Conservation (phyloP, 208 protist species). For the Tritrichomonas musculus region DNA sequence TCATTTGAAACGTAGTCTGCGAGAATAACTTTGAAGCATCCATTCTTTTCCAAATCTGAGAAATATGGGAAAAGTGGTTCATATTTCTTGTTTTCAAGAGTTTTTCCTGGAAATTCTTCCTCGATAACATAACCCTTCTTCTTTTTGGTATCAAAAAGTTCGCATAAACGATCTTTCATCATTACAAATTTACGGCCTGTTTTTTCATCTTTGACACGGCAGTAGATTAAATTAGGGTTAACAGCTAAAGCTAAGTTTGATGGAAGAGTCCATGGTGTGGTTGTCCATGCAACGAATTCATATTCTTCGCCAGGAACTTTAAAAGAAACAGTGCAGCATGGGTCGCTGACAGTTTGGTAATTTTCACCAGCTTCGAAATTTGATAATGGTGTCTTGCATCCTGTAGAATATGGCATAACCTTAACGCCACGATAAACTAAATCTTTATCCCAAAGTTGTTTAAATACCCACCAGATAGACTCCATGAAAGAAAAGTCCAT, state of each 20-base stretch:
- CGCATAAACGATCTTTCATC: conserved; percentile 45
- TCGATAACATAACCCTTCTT: conserved; percentile 61
- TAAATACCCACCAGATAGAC: conserved; percentile 99
- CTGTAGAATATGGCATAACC: conserved; percentile 56
- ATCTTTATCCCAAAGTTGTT: conserved; percentile 85
- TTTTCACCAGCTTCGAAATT: conserved; percentile 98
- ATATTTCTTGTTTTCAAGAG: conserved; percentile 79
- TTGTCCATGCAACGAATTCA: conserved; percentile 97
- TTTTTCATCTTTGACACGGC: conserved; percentile 41
- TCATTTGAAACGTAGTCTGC: conserved; percentile 90
- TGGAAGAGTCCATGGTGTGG: conserved; percentile 99
- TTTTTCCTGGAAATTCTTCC: conserved; percentile 67
- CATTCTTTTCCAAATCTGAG: conserved; percentile 38
- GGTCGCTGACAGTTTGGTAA: conserved; percentile 94
- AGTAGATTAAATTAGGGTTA: conserved; percentile 74
- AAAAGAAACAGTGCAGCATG: conserved; percentile 75
- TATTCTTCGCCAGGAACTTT: conserved; percentile 63
- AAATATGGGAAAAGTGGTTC: conserved; percentile 92
- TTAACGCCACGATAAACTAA: conserved; percentile 97
- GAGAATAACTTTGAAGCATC: conserved; percentile 28
- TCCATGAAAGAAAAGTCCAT: conserved; percentile 98
- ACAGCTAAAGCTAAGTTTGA: conserved; percentile 97
- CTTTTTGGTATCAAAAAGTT: not conserved
- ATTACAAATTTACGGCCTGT: conserved; percentile 57
- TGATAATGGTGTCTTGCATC: conserved; percentile 93